These are phyloP conservation scores for Clavaria fumosa DNA, from an alignment of 768 basidiomycete species.

Conservation along the genomic window DNA sequence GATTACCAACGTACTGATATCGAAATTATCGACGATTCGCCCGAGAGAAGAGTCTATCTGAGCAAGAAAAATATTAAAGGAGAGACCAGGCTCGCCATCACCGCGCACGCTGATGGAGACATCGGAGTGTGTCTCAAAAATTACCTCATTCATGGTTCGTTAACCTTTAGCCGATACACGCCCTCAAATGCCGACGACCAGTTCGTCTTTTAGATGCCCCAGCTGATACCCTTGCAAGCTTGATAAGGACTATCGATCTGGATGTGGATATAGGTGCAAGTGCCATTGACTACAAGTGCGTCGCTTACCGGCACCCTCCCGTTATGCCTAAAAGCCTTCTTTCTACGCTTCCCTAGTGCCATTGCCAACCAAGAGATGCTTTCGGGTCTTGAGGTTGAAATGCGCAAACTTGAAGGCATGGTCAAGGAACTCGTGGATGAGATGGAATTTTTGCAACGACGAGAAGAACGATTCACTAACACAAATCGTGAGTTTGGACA, in stretches of 20 bases:
- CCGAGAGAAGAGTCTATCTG: constrained; percentile 77
- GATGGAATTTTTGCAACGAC: constrained; percentile 73
- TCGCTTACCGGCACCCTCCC: constrained; percentile 5
- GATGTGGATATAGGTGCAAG: constrained; percentile 98
- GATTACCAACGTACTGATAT: constrained; percentile 76
- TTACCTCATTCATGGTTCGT: constrained; percentile 55
- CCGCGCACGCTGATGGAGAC: constrained; percentile 85
- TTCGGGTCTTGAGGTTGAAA: constrained; percentile 91
- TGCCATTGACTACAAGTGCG: constrained; percentile 97
- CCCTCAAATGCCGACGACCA: too few species aligned
- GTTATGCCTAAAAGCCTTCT: not conserved
- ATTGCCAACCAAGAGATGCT: constrained; percentile 98
- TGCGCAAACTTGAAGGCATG: constrained; percentile 92
- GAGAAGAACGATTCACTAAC: constrained; percentile 76
- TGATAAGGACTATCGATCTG: constrained; percentile 66
- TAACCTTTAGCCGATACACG: too few species aligned
- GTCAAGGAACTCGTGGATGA: constrained; percentile 93
- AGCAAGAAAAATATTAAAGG: constrained; percentile 77
- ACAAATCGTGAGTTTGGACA: constrained; percentile 70
- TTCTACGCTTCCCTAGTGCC: constrained; percentile 39
- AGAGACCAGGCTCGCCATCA: constrained; percentile 88
- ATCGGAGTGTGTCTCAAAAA: constrained; percentile 94
- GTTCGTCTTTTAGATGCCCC: too few species aligned
- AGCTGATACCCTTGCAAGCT: too few species aligned
- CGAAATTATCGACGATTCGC: constrained; percentile 82